Conservation (phyloP, 768 basidiomycete species). For the Punctularia strigosozonata region DNA sequence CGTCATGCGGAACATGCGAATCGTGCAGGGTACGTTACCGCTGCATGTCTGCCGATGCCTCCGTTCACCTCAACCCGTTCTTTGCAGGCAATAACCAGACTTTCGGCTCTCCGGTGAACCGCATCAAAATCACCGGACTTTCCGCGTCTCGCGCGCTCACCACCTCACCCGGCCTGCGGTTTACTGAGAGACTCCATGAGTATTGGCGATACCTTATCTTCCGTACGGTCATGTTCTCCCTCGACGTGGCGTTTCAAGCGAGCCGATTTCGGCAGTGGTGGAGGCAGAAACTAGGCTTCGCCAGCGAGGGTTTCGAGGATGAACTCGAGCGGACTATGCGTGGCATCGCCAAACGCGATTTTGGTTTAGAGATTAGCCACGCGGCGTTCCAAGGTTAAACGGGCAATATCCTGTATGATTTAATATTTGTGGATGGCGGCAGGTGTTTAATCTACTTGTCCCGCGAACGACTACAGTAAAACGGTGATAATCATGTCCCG, state of each 20-base stretch:
- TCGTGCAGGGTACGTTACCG: not conserved
- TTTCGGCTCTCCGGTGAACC: slow-evolving; percentile 79
- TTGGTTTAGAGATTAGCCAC: slow-evolving; percentile 65
- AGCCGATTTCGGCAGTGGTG: slow-evolving; percentile 42
- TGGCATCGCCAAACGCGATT: slow-evolving; percentile 62
- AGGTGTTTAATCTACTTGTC: too few relatives aligned
- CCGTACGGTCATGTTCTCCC: slow-evolving; percentile 44
- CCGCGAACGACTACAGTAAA: too few relatives aligned
- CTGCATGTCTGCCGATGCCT: not conserved
- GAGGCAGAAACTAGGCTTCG: slow-evolving; percentile 27
- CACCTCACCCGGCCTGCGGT: slow-evolving; percentile 27
- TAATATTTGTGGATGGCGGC: too few relatives aligned
- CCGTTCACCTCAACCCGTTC: not conserved
- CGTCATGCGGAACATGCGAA: slow-evolving; percentile 66
- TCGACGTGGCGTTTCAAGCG: slow-evolving; percentile 66
- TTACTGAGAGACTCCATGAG: slow-evolving; percentile 33
- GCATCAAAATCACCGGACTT: slow-evolving; percentile 80
- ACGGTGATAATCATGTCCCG: too few relatives aligned
- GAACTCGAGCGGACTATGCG: slow-evolving; percentile 67
- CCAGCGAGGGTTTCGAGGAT: slow-evolving; percentile 60
- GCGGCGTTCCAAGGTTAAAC: slow-evolving; percentile 41
- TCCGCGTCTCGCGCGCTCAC: slow-evolving; percentile 66
- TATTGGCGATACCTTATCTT: slow-evolving; percentile 54
- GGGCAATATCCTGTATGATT: too few relatives aligned
- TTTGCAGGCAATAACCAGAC: slow-evolving; percentile 65